Evolutionary conservation across 2,329 filamentous ascomycete genomes (phyloP), one percentile per base, ranked within the genome.

Genomic region (Cucurbitaria berberidis): DNA sequence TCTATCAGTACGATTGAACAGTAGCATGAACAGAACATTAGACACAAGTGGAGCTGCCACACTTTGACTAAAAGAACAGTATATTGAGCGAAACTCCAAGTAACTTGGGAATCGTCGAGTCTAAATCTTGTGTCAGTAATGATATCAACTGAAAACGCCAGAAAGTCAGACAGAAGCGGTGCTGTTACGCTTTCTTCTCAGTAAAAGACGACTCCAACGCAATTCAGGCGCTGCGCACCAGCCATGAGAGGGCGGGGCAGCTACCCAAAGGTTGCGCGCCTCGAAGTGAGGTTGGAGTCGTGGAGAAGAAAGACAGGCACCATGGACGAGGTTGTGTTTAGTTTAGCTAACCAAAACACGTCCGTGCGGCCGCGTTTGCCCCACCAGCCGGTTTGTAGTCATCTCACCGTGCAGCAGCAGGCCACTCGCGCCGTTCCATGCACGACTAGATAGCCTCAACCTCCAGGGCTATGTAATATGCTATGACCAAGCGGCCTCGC

Each of bases 401-500:
- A 52, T 48, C 42, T 53, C 45, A 21, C n/a, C 32, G 13, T 13
- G 24, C 10, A 21, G 10, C 35, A 40, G 18, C 32, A n/a, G n/a
- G n/a, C 22, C 35, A 40, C 22, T 40, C 18, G 40, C 36, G 42
- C 19, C 26, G 45, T 48, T 22, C 43, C 19, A 53, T 58, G 48
- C 51, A 47, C 16, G 40, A 45, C 32, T 29, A n/a, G 26, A 38
- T 35, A 19, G 40, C 30, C 45, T n/a, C n/a, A n/a, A n/a, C n/a
- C n/a, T n/a, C n/a, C n/a, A n/a, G n/a, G n/a, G n/a, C 40, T 49
- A 35, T 42, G 30, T 53, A 52, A 43, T 41, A 69, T 73, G 68
- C 63, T 66, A 74, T 74, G 72, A 74, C 67, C 60, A 74, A 74
- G 61, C 66, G 70, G 58, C 40, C 69, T 22, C 59, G 57, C 51